A percentile compares a stretch with the other conserved stretches of the same genome.
Conservation (phyloP, 441 rosid genomes). For the Pelargonium fulgidum region DNA sequence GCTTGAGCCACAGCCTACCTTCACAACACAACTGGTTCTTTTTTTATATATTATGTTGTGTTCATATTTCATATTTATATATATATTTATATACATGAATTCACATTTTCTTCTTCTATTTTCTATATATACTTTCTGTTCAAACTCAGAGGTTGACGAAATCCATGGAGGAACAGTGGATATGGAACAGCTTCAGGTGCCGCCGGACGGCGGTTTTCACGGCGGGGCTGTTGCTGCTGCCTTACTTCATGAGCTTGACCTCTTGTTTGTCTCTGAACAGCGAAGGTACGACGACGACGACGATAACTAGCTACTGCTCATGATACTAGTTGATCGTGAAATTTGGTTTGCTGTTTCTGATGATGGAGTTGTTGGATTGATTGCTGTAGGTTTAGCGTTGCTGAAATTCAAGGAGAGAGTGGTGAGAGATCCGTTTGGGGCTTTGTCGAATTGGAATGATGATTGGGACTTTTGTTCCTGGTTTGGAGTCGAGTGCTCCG, state of each 20-base stretch:
- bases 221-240: slow-evolving; percentile 27
- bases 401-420: slow-evolving; percentile 56
- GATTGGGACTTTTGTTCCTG: slow-evolving; percentile 48
- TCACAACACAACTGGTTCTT: too few relatives aligned
- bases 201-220: slow-evolving; percentile 25
- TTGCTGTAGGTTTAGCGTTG: slow-evolving; percentile 47
- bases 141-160: not conserved
- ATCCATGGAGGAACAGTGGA: slow-evolving; percentile 28
- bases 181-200: slow-evolving; percentile 25
- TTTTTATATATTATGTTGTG: not conserved
- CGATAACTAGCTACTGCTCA: too few relatives aligned
- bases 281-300: slow-evolving; percentile 41
- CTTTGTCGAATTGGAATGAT: slow-evolving; percentile 51
- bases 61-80: not conserved
- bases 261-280: slow-evolving; percentile 37
- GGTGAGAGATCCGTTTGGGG: slow-evolving; percentile 62
- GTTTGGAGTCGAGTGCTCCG: slow-evolving; percentile 74
- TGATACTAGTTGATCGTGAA: not conserved
- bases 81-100: too few relatives aligned
- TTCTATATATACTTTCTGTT: not conserved
- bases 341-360: not conserved
- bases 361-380: not conserved
- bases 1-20: too few relatives aligned
- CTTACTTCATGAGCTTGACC: slow-evolving; percentile 25
- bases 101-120: too few relatives aligned